These are phyloP conservation scores for Penicillium palitans DNA, from an alignment of 2,329 filamentous ascomycete species.

Conservation along the genomic window DNA sequence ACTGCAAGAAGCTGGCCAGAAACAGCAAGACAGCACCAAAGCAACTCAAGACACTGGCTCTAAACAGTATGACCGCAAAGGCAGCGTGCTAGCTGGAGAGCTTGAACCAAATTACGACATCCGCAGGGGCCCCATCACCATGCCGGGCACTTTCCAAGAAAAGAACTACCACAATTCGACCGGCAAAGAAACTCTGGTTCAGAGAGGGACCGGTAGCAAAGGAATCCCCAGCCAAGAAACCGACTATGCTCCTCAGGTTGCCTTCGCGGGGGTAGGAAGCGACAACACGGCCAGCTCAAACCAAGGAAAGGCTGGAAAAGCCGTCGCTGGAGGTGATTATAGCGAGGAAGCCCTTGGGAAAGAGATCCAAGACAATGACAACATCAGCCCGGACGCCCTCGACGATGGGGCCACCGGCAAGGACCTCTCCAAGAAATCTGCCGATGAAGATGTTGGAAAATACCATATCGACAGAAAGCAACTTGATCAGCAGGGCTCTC, in stretches of 20 bases:
- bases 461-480: slow-evolving; percentile 5
- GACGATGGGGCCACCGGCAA: slow-evolving; percentile 2
- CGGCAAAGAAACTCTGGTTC: slow-evolving; percentile 1
- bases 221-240: background rate
- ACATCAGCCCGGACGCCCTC: slow-evolving; percentile 18
- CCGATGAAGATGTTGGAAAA: slow-evolving; percentile 1
- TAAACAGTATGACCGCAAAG: background rate
- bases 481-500: background rate
- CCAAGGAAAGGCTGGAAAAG: background rate
- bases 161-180: slow-evolving; percentile 8
- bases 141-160: slow-evolving; percentile 10
- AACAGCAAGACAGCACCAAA: background rate
- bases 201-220: slow-evolving; percentile 9
- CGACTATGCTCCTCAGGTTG: background rate
- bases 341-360: slow-evolving; percentile 6
- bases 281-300: background rate
- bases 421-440: slow-evolving; percentile 1
- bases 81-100: slow-evolving; percentile 5
- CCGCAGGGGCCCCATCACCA: slow-evolving; percentile 21
- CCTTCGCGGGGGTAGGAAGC: background rate
- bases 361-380: slow-evolving; percentile 16
- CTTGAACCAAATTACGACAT: slow-evolving; percentile 23
- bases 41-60: background rate
- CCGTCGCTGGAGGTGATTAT: background rate
- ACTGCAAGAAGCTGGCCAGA: background rate